Percentiles rank a stretch among this genome's conserved stretches.
Evolutionary conservation across 129 eudicot genomes (phyloP).

Genomic region (Saposhnikovia divaricata): DNA sequence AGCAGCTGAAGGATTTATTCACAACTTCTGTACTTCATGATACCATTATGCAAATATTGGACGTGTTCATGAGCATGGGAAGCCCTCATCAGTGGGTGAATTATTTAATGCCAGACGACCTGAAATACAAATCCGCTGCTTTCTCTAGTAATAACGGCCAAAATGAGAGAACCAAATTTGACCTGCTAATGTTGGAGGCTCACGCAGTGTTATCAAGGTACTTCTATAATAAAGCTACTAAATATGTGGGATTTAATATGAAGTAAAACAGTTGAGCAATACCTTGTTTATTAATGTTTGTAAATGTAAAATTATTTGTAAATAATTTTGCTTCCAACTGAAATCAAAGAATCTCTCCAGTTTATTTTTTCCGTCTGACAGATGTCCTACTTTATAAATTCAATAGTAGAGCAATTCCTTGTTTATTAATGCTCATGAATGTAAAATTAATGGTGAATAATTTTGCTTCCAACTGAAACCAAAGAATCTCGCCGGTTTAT

Average conservation of each 20-base stretch:
- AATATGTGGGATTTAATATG: neutral
- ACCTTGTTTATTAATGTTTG: neutral
- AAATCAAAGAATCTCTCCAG: neutral
- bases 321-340: neutral
- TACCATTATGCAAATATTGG: slow-evolving; percentile 60
- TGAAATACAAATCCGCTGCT: slow-evolving; percentile 31
- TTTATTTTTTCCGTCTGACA: neutral
- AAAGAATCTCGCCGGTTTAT: neutral
- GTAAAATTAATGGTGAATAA: neutral
- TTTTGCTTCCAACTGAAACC: neutral
- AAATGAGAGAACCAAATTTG: slow-evolving; percentile 46
- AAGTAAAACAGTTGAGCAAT: neutral
- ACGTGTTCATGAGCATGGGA: slow-evolving; percentile 68
- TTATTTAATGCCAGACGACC: slow-evolving; percentile 75
- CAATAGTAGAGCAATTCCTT: neutral
- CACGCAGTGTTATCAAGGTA: slow-evolving; percentile 77
- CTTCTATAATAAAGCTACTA: neutral
- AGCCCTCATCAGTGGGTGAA: slow-evolving; percentile 74
- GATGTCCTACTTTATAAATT: neutral
- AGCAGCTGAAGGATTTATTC: slow-evolving; percentile 76
- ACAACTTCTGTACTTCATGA: slow-evolving; percentile 51
- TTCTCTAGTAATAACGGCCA: slow-evolving; percentile 24
- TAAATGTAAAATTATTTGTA: neutral
- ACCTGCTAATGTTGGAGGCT: slow-evolving; percentile 67
- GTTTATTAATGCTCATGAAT: neutral